Conservation (phyloP, 768 basidiomycete genomes). For the Rhizopogon vesiculosus region DNA sequence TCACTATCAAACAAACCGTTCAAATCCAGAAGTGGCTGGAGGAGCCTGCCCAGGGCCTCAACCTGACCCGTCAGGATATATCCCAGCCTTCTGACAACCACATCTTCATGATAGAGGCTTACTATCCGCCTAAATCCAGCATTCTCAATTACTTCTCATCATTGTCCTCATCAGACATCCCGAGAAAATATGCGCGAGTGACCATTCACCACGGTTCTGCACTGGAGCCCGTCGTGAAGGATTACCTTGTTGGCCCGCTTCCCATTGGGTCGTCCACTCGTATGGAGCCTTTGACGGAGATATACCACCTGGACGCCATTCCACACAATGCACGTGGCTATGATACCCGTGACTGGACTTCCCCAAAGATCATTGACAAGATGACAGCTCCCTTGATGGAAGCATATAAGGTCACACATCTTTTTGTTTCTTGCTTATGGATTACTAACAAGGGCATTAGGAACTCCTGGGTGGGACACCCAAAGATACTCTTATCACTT, state of each 20-base stretch:
- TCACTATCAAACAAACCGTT: slow-evolving; percentile 39
- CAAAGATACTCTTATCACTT: slow-evolving; percentile 47
- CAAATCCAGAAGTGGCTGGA: slow-evolving; percentile 43
- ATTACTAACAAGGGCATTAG: slow-evolving; percentile 16
- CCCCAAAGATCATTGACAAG: slow-evolving; percentile 23
- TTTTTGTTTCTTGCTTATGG: not conserved
- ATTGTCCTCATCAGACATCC: slow-evolving; percentile 21
- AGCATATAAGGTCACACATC: slow-evolving; percentile 34
- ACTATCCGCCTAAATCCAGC: slow-evolving; percentile 42
- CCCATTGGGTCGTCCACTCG: slow-evolving; percentile 37
- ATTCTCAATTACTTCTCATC: slow-evolving; percentile 43
- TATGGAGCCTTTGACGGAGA: slow-evolving; percentile 40
- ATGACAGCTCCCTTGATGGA: slow-evolving; percentile 34
- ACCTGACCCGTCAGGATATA: slow-evolving; percentile 36
- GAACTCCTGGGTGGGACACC: slow-evolving; percentile 45
- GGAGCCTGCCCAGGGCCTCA: slow-evolving; percentile 36
- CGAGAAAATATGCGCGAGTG: slow-evolving; percentile 42
- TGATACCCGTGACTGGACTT: slow-evolving; percentile 18
- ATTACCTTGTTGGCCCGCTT: slow-evolving; percentile 57
- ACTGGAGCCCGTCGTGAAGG: slow-evolving; percentile 38
- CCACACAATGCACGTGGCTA: slow-evolving; percentile 51
- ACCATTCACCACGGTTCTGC: slow-evolving; percentile 45
- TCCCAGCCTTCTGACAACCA: slow-evolving; percentile 42
- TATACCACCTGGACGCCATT: slow-evolving; percentile 48
- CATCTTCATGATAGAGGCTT: slow-evolving; percentile 46